Base-by-base conservation (phyloP, 2,329 filamentous ascomycete genomes). In the Acrocalymma vagum region DNA sequence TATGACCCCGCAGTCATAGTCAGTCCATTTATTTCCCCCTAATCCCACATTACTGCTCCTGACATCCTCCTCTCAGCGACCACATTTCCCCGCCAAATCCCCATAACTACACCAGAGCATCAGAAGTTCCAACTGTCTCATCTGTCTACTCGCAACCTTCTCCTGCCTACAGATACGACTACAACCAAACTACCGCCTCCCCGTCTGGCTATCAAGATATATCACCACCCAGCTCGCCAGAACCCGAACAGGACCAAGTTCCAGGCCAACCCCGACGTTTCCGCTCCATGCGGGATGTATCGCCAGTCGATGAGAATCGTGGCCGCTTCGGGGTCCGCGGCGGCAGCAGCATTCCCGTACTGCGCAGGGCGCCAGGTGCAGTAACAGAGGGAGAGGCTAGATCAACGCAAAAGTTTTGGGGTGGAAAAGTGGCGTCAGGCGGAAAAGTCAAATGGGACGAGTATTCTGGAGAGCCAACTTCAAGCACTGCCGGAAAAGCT, bases 401-500 rank as follows among this genome's bases (percentile, higher is more conserved):
- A 11, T 33, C 52, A n/a, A 52, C 60, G 20, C 62, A 62, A 29
- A 69, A 67, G 38, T 69, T 69, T 31, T 68, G 65, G 63, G 62
- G 60, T 39, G 66, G 63, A 15, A 68, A 67, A 42, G 58, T 67
- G 13, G 58, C 59, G 2, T 62, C 63, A 11, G 63, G 67, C 35
- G 57, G 57, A 40, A 67, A 67, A 42, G 64, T 67, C 5, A 61
- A 75, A 51, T 87, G 84, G 84, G 84, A 89, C 67, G 79, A 80
- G 31, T 82, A 80, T 60, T 85, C 85, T 3, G 85, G 83, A 7
- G 85, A 88, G 58, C 81, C 83, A 25, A 85, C 81, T 5, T 78
- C 74, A n/a, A 79, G 60, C 30, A 58, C 50, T 23, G 55, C 72
- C 31, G 83, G 83, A 10, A 80, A 77, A 42, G 72, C 79, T 17